A percentile compares a stretch with the other conserved stretches of the same genome.
phyloP scores from a whole-genome alignment of 73 alveolate genomes.

The Paramecium caudatum region DNA sequence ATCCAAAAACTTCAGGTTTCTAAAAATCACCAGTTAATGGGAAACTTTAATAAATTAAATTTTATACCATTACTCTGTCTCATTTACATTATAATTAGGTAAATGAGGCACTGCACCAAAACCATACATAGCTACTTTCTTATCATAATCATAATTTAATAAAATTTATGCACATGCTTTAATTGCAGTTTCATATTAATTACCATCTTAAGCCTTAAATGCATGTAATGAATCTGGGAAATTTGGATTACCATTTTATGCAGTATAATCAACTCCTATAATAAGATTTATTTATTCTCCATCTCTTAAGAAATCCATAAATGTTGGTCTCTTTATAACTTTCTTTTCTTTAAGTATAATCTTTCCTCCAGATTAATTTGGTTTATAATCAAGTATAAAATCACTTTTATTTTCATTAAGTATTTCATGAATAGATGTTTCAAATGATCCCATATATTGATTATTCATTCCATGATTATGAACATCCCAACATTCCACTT shows the following conservation, averaged over 20 bases:
- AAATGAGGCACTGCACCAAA: conserved; percentile 94
- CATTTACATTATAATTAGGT: conserved; percentile 70
- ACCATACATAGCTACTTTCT: conserved; percentile 93
- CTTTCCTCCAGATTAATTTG: conserved; percentile 56
- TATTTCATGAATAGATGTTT: conserved; percentile 76
- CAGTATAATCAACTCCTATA: conserved; percentile 95
- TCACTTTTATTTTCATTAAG: conserved; percentile 67
- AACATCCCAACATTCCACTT: conserved; percentile 83
- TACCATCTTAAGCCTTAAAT: conserved; percentile 61
- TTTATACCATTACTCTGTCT: conserved; percentile 84
- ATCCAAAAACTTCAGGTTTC: conserved; percentile 84
- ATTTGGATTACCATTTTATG: conserved; percentile 87
- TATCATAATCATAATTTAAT: conserved; percentile 87
- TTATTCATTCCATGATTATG: conserved; percentile 76
- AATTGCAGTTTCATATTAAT: conserved; percentile 92
- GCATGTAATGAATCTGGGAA: conserved; percentile 83
- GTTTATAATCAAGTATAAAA: conserved; percentile 21
- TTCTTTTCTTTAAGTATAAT: conserved; percentile 18
- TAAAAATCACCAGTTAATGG: conserved; percentile 83
- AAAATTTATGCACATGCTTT: conserved; percentile 84
- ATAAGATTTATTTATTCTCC: conserved; percentile 81
- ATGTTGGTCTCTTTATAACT: conserved; percentile 83
- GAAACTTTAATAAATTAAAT: conserved; percentile 63
- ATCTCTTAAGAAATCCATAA: conserved; percentile 87
- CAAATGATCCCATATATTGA: conserved; percentile 80